Base-by-base conservation (phyloP, 2,329 filamentous ascomycete species). In the Lecanicillium sp. region DNA sequence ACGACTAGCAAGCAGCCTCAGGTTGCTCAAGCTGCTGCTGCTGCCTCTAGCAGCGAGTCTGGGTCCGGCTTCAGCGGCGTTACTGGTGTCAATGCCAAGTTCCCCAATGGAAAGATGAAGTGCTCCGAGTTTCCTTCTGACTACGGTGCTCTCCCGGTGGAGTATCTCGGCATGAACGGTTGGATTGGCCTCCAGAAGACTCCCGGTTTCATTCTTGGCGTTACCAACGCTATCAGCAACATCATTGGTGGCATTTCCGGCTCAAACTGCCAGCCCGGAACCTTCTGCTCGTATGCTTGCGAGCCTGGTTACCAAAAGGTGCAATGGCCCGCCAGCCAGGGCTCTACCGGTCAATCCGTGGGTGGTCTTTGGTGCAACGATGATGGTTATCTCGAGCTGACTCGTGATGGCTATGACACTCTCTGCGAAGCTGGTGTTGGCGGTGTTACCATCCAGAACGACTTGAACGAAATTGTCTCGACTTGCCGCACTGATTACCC, bases 401-500 rank as follows among this genome's bases (percentile, higher is more conserved):
- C 87, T 53, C 86, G 88, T 54, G 50, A 71, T 2, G 60, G 58
- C n/a, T 73, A 68, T 45, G 72, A 73, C 44, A 83, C 71, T 35
- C 79, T 98, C 25, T 98, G 92, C 64, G 78, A 83, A 53, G 50
- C 64, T 22, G 88, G 89, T 45, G 73, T 75, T 35, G 78, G 79
- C 29, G 76, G 80, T 48, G 75, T 95, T 48, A 69, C 70, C 43
- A 75, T 95, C 43, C 57, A 80, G 60, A 98, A 95, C 72, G 78
- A 81, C 40, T 71, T 95, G 25, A 55, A 62, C 35, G 56, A 75
- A 28, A 64, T 73, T 31, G 82, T 85, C 19, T 74, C 83, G 32
- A 75, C 94, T 50, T 98, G 92, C 78, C 87, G 87, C 61, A 96
- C 92, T 48, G 88, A 95, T 61, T 98, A 98, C 65, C 92, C 92